Conservation (phyloP, 2,329 filamentous ascomycete genomes). For the Huntiella bhutanensis region DNA sequence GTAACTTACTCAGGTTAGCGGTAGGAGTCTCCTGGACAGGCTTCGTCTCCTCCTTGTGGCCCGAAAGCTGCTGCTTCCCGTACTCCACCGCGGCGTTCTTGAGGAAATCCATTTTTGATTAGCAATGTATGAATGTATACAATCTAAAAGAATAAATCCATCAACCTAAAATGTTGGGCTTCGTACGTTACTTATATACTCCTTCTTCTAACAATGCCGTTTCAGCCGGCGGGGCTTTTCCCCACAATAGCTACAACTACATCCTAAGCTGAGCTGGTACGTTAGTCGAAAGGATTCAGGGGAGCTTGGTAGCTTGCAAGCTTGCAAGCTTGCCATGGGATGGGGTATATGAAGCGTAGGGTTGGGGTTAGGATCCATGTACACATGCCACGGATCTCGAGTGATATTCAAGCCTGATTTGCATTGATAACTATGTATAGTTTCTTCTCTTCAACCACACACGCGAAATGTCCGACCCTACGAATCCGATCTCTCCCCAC, state of each 20-base stretch:
- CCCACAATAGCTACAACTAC: too few relatives aligned
- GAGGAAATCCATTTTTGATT: slow-evolving; percentile 8
- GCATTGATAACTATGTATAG: not conserved
- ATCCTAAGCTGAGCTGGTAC: too few relatives aligned
- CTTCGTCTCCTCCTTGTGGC: not conserved
- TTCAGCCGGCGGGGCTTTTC: too few relatives aligned
- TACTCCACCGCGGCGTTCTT: slow-evolving; percentile 11
- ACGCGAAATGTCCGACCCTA: slow-evolving; percentile 4
- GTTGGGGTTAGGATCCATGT: not conserved
- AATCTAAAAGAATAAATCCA: not conserved
- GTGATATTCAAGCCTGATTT: not conserved
- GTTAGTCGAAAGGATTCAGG: too few relatives aligned
- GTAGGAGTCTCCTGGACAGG: slow-evolving; percentile 3
- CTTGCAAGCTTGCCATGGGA: too few relatives aligned
- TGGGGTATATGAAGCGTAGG: not conserved
- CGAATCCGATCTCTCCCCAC: not conserved
- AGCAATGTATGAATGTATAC: not conserved
- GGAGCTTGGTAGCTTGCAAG: too few relatives aligned
- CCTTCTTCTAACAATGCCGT: too few relatives aligned
- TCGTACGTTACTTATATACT: too few relatives aligned
- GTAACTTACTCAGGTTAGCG: slow-evolving; percentile 9
- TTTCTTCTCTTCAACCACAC: not conserved
- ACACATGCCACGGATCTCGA: not conserved
- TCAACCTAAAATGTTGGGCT: not conserved
- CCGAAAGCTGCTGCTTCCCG: slow-evolving; percentile 7